phyloP scores from a whole-genome alignment of 1,139 yeast species.

The Chernovozyma aurita region DNA sequence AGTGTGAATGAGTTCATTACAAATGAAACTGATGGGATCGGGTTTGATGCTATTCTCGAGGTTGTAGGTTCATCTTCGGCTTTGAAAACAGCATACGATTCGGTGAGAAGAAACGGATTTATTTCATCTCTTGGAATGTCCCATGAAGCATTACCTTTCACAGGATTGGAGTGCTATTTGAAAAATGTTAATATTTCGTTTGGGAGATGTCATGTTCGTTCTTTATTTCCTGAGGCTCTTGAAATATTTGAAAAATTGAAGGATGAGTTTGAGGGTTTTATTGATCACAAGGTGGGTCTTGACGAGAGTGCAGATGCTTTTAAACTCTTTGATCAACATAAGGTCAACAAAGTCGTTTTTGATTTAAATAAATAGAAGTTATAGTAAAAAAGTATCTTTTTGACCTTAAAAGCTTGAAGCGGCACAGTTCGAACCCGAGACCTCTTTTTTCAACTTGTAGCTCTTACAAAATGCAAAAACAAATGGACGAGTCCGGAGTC shows the following conservation, averaged over 20 bases:
- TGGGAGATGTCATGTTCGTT: constrained; percentile 63
- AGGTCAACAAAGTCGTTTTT: constrained; percentile 55
- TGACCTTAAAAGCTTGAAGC: neutral
- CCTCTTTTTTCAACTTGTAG: too few species aligned
- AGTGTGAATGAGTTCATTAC: constrained; percentile 20
- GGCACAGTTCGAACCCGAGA: neutral
- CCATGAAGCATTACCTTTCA: constrained; percentile 54
- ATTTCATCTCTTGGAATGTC: constrained; percentile 62
- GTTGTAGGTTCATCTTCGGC: constrained; percentile 55
- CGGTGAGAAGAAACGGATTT: constrained; percentile 56
- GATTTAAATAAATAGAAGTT: constrained; percentile 13
- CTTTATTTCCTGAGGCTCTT: constrained; percentile 52
- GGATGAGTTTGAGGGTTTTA: constrained; percentile 41
- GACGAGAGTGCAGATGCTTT: constrained; percentile 46
- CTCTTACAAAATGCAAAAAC: too few species aligned
- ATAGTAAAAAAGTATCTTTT: neutral
- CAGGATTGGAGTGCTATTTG: constrained; percentile 54
- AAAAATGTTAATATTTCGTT: constrained; percentile 57
- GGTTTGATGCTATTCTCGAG: constrained; percentile 57
- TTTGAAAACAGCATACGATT: constrained; percentile 45
- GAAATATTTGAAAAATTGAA: constrained; percentile 43
- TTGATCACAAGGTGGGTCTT: constrained; percentile 42
- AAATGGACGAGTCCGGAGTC: constrained; percentile 88
- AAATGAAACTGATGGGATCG: constrained; percentile 30
- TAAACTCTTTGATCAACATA: constrained; percentile 48